These are phyloP conservation scores for Dipteronia dyeriana DNA, from an alignment of 345 rosid species.

Conservation along the genomic window DNA sequence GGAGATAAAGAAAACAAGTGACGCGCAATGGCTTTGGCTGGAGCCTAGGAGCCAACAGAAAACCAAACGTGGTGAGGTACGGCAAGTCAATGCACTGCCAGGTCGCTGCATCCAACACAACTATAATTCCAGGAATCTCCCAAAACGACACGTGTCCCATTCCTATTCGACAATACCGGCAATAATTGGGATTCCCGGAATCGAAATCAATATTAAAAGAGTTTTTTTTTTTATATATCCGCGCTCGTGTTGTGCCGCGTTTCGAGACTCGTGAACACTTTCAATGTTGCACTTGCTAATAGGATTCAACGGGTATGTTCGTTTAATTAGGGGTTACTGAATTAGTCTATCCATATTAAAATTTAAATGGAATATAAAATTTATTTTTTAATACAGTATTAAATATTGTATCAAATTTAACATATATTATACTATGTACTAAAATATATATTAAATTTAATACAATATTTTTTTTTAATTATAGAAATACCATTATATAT, in stretches of 20 bases:
- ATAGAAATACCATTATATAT: no score
- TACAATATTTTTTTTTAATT: no score
- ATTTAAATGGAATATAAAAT: no score
- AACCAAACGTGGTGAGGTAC: neutral
- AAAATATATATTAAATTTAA: no score
- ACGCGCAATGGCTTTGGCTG: neutral
- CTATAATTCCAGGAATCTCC: neutral
- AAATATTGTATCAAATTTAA: no score
- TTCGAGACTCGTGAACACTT: neutral
- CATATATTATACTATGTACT: no score
- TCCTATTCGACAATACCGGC: neutral
- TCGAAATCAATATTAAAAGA: neutral
- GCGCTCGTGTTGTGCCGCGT: neutral
- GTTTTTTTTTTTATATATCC: neutral
- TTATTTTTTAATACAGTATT: no score
- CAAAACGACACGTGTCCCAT: neutral
- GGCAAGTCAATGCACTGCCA: slow-evolving; percentile 6
- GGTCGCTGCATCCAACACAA: slow-evolving; percentile 16
- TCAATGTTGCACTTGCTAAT: no score
- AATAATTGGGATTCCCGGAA: slow-evolving; percentile 7
- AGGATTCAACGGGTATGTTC: no score
- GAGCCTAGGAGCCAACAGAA: neutral
- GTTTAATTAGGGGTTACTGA: no score
- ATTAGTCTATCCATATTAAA: no score
- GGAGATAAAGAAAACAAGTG: neutral